Evolutionary conservation across 2,329 filamentous ascomycete species (phyloP).

Genomic region (Thermoascus crustaceus): DNA sequence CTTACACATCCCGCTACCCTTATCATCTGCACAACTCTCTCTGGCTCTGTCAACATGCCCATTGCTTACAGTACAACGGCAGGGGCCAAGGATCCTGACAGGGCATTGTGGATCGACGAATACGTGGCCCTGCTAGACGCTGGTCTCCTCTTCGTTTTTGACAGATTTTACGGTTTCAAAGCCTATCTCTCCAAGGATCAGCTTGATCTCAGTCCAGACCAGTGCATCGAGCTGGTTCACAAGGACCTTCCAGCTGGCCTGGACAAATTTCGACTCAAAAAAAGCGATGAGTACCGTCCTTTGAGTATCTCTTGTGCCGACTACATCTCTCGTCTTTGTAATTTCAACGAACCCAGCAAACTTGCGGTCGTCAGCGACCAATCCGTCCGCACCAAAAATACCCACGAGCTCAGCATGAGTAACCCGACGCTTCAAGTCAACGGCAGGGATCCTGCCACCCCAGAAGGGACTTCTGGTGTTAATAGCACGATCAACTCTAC

Average conservation of each 20-base stretch:
- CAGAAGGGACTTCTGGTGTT: not conserved
- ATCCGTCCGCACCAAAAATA: not conserved
- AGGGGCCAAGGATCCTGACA: not conserved
- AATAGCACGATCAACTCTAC: conserved; percentile 8
- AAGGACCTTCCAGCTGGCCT: not conserved
- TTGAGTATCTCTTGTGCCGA: too few relatives aligned
- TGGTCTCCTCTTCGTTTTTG: not conserved
- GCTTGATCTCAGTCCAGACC: not conserved
- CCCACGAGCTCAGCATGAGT: not conserved
- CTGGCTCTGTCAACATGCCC: not conserved
- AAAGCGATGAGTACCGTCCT: too few relatives aligned
- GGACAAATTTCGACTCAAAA: too few relatives aligned
- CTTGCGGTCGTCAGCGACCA: not conserved
- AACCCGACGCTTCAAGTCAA: not conserved
- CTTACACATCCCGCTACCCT: too few relatives aligned
- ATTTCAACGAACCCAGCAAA: not conserved
- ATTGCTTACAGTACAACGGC: conserved; percentile 1
- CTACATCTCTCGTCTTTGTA: too few relatives aligned
- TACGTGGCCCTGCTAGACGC: not conserved
- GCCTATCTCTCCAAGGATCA: not conserved
- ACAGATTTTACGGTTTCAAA: not conserved
- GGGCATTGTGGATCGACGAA: not conserved
- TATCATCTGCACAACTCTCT: too few relatives aligned
- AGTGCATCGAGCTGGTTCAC: not conserved
- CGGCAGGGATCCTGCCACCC: not conserved